phyloP scores from a whole-genome alignment of 257 asterid species.

The Solanum arcanum region DNA sequence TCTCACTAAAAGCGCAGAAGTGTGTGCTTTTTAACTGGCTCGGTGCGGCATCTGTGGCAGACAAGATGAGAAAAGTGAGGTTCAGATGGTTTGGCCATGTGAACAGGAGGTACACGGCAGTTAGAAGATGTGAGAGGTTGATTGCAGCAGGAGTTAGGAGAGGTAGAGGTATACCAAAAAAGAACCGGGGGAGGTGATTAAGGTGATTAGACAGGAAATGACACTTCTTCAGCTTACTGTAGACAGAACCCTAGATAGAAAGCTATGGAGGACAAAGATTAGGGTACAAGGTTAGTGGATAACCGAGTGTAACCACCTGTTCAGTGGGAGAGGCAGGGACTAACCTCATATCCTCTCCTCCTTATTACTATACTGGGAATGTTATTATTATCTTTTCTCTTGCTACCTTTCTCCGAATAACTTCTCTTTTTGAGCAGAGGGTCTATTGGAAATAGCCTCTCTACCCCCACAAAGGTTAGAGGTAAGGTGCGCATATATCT shows the following conservation, averaged over 20 bases:
- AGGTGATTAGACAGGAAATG: background rate
- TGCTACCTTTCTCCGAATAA: background rate
- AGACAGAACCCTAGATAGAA: background rate
- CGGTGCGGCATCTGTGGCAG: background rate
- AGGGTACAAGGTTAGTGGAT: background rate
- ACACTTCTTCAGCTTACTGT: background rate
- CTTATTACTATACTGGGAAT: background rate
- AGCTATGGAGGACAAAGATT: background rate
- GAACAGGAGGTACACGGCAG: background rate
- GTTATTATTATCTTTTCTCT: background rate
- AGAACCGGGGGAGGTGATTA: background rate
- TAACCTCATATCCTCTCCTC: background rate
- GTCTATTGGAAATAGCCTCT: background rate
- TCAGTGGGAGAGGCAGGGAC: background rate
- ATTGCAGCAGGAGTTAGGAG: background rate
- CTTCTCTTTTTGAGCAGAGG: background rate
- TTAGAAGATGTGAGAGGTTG: background rate
- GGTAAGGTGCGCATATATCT: background rate
- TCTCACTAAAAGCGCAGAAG: background rate
- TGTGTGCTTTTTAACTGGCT: background rate
- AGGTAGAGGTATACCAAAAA: background rate
- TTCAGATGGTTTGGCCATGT: background rate
- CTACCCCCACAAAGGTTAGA: background rate
- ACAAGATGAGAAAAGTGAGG: background rate
- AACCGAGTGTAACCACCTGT: background rate